Base-by-base conservation (phyloP, 192 early-diverging fungal genomes). In the Umbelopsis isabellina region DNA sequence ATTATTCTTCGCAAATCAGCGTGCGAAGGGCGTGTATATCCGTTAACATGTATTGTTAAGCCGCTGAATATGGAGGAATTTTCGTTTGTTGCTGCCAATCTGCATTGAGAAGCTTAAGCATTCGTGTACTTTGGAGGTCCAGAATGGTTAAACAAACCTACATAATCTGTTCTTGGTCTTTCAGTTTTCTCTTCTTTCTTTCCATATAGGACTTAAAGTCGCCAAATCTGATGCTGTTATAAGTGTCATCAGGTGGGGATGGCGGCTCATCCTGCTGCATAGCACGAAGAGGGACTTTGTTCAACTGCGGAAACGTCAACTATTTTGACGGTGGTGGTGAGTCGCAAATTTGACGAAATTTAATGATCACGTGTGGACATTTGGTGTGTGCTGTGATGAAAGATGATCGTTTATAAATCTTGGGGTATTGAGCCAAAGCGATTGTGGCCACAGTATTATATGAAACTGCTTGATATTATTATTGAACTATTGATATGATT, bases 11-110 rank as follows among this genome's bases (percentile, higher is more conserved):
- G 80, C 50, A 86, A 53, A 61, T 82, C 84, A 35, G 71, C 75
- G n/a, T 81, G 74, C 52, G 81, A 77, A 20, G 89, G 88, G 46
- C 85, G 72, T 1, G 91, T 91, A 52, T 90, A 92, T n/a, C 91
- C 91, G 55, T 90, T 91, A 41, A 91, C 85, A 66, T 90, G 82
- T 25, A 92, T 79, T 11, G 76, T 73, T 3, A 80, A 47, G 4
- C 81, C 79, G 53, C 78, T 72, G 65, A 84, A 87, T 3, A 83
- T 76, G 27, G 69, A 72, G 8, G 72, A 33, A 1, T 46, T 48
- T 21, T 82, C 74, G 11, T 67, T 46, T n/a, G 65, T 51, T 33
- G 66, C 76, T 35, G 71, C 52, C 8, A 73, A 65, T 41, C 21
- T 47, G 35, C 51, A 61, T 66, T 10, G 11, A 15, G 21, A 49